Base-by-base conservation (phyloP, 768 basidiomycete species). In the Strobilomyces confusus region DNA sequence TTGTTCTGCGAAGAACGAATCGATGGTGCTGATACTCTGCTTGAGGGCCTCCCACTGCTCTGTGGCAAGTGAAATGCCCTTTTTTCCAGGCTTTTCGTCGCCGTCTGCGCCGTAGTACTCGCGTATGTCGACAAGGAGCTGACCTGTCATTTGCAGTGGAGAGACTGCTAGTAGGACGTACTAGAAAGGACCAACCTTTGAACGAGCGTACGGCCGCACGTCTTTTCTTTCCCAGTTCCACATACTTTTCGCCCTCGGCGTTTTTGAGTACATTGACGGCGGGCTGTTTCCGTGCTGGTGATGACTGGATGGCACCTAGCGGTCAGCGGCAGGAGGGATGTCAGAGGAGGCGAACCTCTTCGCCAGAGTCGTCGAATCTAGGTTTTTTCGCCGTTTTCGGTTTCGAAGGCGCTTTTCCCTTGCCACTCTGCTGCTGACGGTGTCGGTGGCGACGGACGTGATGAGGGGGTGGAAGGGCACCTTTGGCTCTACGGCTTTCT, bases 61-160 rank as follows among this genome's bases (percentile, higher is more conserved):
- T 3, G 72, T 44, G 14, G 72, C 67, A 25, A 92, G 73, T 0
- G 85, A 78, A 48, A 92, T 87, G 9, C 89, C 90, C 61, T 91
- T 92, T 69, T 89, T 92, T 0, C 88, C 87, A 0, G 90, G 89
- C 56, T 86, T 89, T 58, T 80, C 76, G 4, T 84, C 82, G 6
- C 83, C 81, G 1, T 78, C 72, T 20, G 69, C 65, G 48, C 68
- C 75, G 49, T 87, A 92, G 60, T 78, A 92, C 65, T 92, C 87
- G 37, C 89, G 81, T 49, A 92, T 88, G 61, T 91, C 87, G 23
- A 91, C 65, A 40, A 82, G 71, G 4, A 77, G 63, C 1, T 69
- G 73, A 9, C 84, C 86, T 76, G 42, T 45, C 19, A 32, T 41
- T 26, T 22, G 20, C n/a, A 19, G 22, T 65, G 47, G 38, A 75